These are phyloP conservation scores for Ramaria sp. DNA, from an alignment of 768 basidiomycete species.

Conservation along the genomic window DNA sequence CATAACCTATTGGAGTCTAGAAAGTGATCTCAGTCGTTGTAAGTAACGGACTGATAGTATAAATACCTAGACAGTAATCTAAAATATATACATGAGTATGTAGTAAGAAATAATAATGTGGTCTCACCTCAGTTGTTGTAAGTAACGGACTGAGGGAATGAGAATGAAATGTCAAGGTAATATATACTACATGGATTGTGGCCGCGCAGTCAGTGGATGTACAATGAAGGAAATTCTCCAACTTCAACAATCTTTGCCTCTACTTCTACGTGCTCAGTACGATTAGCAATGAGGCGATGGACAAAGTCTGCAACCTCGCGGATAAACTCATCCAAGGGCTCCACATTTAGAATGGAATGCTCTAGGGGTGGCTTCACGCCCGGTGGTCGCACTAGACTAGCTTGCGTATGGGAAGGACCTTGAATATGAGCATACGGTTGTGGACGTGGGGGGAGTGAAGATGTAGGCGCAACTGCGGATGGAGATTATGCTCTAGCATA, in stretches of 20 bases:
- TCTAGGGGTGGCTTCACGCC: slow-evolving; percentile 16
- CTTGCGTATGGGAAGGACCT: background rate
- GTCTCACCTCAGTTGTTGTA: too few relatives aligned
- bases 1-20: too few relatives aligned
- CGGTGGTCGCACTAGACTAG: background rate
- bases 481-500: slow-evolving; percentile 17
- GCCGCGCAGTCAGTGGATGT: too few relatives aligned
- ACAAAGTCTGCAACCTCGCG: slow-evolving; percentile 86
- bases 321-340: slow-evolving; percentile 90
- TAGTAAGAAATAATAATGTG: too few relatives aligned
- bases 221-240: too few relatives aligned
- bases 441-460: slow-evolving; percentile 34
- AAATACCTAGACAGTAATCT: too few relatives aligned
- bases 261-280: slow-evolving; percentile 58
- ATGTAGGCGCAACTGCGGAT: slow-evolving; percentile 28
- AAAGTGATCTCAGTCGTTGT: too few relatives aligned
- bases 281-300: slow-evolving; percentile 53
- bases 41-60: too few relatives aligned
- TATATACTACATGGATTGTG: too few relatives aligned
- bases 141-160: too few relatives aligned
- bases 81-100: too few relatives aligned
- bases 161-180: too few relatives aligned
- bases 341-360: slow-evolving; percentile 72
- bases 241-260: slow-evolving; percentile 92
- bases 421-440: background rate